phyloP scores from a whole-genome alignment of 1,139 yeast species.

The Sugiyamaella grinbergsii region DNA sequence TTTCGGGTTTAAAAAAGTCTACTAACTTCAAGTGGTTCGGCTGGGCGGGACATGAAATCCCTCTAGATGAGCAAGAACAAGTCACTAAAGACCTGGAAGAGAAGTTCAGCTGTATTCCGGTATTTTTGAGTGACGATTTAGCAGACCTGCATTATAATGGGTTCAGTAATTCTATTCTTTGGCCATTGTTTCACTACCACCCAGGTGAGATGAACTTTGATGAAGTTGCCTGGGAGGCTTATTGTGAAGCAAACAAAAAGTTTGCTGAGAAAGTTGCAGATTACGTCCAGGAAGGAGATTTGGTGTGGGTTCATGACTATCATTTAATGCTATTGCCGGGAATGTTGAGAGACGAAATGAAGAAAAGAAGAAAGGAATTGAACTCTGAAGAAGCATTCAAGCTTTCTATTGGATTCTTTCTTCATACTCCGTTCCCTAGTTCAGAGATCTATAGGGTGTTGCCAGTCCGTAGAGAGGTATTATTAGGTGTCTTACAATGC shows the following conservation, averaged over 20 bases:
- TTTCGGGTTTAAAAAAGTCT: conserved; percentile 84
- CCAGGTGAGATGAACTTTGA: conserved; percentile 99
- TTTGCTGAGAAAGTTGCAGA: conserved; percentile 77
- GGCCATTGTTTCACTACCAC: conserved; percentile 99
- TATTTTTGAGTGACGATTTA: conserved; percentile 79
- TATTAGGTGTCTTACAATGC: conserved; percentile 89
- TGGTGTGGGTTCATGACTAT: conserved; percentile 98
- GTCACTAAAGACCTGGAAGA: conserved; percentile 72
- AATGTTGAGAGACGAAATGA: conserved; percentile 71
- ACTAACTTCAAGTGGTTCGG: conserved; percentile 97
- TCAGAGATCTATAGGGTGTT: conserved; percentile 92
- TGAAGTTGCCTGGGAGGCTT: conserved; percentile 97
- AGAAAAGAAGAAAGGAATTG: conserved; percentile 47
- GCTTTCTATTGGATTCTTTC: conserved; percentile 71
- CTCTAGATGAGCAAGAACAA: conserved; percentile 66
- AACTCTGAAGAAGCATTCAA: conserved; percentile 4
- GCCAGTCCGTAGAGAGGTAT: conserved; percentile 91
- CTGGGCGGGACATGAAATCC: conserved; percentile 94
- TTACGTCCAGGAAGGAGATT: conserved; percentile 77
- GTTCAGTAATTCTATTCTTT: conserved; percentile 83
- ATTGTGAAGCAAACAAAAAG: conserved; percentile 84
- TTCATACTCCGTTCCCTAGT: conserved; percentile 98
- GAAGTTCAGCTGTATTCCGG: conserved; percentile 87
- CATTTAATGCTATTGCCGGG: conserved; percentile 95
- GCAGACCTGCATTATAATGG: conserved; percentile 98